Evolutionary conservation across 2,329 filamentous ascomycete species (phyloP).

Genomic region (Monosporascus sp.): DNA sequence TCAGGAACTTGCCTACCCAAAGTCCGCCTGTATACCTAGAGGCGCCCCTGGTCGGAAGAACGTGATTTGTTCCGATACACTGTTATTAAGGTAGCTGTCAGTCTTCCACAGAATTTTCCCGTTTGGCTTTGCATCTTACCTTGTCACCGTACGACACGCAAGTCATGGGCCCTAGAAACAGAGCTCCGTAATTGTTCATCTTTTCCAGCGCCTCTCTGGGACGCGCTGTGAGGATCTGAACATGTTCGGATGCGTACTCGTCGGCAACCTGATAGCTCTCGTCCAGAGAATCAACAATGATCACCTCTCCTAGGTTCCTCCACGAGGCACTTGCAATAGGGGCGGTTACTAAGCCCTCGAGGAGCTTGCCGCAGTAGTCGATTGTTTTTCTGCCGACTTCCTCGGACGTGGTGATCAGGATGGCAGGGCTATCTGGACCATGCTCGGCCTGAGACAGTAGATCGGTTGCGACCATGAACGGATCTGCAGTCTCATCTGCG

Average conservation of each 20-base stretch:
- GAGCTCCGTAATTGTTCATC: constrained; percentile 44
- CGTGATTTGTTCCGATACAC: constrained; percentile 51
- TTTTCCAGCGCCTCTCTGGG: constrained; percentile 43
- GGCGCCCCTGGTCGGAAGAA: constrained; percentile 43
- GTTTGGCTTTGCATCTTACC: constrained; percentile 19
- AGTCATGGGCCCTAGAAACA: constrained; percentile 46
- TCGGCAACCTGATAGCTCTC: constrained; percentile 41
- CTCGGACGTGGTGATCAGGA: constrained; percentile 42
- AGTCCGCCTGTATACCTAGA: constrained; percentile 45
- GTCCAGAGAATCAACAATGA: constrained; percentile 37
- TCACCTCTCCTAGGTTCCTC: constrained; percentile 40
- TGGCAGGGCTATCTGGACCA: constrained; percentile 44
- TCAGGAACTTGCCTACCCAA: constrained; percentile 50
- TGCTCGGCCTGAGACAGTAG: constrained; percentile 87
- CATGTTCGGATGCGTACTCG: constrained; percentile 44
- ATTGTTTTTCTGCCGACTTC: constrained; percentile 33
- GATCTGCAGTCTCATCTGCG: constrained; percentile 81
- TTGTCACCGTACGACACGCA: constrained; percentile 51
- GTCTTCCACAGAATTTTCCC: too few relatives aligned
- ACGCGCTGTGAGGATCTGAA: constrained; percentile 41
- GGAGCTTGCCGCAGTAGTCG: constrained; percentile 28
- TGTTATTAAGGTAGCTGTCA: constrained; percentile 10
- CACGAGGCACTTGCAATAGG: constrained; percentile 38
- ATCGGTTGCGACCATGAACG: constrained; percentile 92
- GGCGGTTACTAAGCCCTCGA: constrained; percentile 36